Evolutionary conservation across 73 alveolate species (phyloP).

Genomic region (Paramecium pentaurelia): DNA sequence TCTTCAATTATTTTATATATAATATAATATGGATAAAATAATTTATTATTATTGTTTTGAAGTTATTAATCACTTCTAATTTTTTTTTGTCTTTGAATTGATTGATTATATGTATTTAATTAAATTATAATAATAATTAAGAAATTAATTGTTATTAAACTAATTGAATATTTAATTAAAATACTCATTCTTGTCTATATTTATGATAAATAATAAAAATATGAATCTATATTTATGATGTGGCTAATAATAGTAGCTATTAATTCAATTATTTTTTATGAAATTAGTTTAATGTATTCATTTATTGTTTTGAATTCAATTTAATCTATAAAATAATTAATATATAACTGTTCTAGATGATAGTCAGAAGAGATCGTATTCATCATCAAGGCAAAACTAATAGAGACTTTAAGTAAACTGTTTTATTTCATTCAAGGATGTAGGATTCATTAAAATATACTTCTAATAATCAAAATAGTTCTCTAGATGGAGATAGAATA

Average conservation of each 20-base stretch:
- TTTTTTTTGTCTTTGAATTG: not conserved
- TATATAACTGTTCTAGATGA: constrained; percentile 34
- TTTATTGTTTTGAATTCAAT: not conserved
- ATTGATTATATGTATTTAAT: not conserved
- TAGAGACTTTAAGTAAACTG: not conserved
- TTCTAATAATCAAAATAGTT: not conserved
- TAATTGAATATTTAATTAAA: not conserved
- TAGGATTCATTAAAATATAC: not conserved
- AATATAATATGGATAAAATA: too few species aligned
- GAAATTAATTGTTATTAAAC: not conserved
- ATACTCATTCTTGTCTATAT: not conserved
- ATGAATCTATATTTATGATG: not conserved
- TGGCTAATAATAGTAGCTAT: not conserved
- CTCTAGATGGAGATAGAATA: not conserved
- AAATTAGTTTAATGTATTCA: not conserved
- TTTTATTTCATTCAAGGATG: not conserved
- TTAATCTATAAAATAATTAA: not conserved
- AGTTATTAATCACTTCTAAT: too few species aligned
- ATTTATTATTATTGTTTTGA: too few species aligned
- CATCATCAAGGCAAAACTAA: constrained; percentile 46
- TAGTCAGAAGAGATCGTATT: constrained; percentile 20
- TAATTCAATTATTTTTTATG: not conserved
- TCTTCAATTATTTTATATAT: not conserved
- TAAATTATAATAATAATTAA: not conserved
- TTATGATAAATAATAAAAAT: too few species aligned